These are phyloP conservation scores for Dinochytrium kinnereticum DNA, from an alignment of 371 early-diverging fungal species.

Conservation along the genomic window DNA sequence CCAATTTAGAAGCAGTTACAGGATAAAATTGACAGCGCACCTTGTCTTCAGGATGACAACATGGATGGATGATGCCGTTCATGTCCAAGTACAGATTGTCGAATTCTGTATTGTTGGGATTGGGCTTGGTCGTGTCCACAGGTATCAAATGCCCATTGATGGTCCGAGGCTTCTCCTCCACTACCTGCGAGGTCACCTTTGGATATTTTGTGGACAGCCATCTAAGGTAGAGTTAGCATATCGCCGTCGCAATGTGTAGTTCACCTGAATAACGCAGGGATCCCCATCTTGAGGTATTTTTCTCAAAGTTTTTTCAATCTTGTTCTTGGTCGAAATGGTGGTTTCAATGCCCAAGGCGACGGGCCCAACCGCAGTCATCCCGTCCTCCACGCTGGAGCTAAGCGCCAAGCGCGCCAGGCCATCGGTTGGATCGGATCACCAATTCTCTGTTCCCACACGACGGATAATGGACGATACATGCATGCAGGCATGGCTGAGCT, in stretches of 20 bases:
- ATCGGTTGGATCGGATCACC: background rate
- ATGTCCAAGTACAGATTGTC: slow-evolving; percentile 99
- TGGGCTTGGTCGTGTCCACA: slow-evolving; percentile 86
- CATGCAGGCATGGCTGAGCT: slow-evolving; percentile 61
- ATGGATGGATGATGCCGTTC: slow-evolving; percentile 99
- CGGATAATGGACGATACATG: slow-evolving; percentile 62
- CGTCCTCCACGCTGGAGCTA: background rate
- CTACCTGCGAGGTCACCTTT: slow-evolving; percentile 77
- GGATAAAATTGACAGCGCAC: slow-evolving; percentile 32
- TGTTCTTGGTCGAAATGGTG: background rate
- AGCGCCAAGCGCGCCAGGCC: background rate
- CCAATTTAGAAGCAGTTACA: background rate
- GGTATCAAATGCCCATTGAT: slow-evolving; percentile 79
- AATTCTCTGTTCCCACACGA: slow-evolving; percentile 54
- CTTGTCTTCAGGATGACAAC: slow-evolving; percentile 94
- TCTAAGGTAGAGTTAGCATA: slow-evolving; percentile 53
- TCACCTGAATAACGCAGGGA: slow-evolving; percentile 50
- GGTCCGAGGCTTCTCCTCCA: slow-evolving; percentile 74
- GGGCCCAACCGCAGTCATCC: background rate
- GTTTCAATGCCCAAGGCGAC: background rate
- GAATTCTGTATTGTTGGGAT: slow-evolving; percentile 91
- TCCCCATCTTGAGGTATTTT: slow-evolving; percentile 25
- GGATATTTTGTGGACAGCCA: slow-evolving; percentile 97
- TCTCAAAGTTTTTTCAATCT: background rate
- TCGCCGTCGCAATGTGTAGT: background rate